Evolutionary conservation across 78 protist genomes (phyloP), one percentile per base, ranked within the genome.

Genomic region (Dictyostelium firmibasis): DNA sequence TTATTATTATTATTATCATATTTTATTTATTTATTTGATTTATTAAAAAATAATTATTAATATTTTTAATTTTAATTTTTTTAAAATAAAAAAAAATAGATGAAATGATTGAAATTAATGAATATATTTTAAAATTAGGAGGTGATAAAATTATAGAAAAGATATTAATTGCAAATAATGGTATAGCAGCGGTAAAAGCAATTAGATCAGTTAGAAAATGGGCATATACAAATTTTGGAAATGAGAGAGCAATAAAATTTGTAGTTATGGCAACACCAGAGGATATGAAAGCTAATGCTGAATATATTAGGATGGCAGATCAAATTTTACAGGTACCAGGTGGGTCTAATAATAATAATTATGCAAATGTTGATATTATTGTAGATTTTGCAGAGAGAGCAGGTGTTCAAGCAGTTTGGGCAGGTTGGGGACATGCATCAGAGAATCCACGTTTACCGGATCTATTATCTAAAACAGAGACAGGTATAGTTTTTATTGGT

Each of bases 361-460:
- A 98, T 91, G 99, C 99, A 75, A 99, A 99, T 88, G 99, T 99
- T 18, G 97, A 97, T 47, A 97, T 97, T 44, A 98, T 99, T 62
- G 98, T 98, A 33, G 98, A 97, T 81, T 86, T 96, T 33, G 99
- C 95, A 83, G 92, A 82, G 82, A 38, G 96, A 5, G 92, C 93
- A 16, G 79, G 74, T 1, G 93, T 97, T 9, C 97, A 98, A 23
- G 99, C 99, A 4, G 99, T 99, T 29, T 99, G 99, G 99, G 98
- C 99, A 0, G 99, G 99, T 9, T 99, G 99, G 99, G 99, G 99
- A 20, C 99, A 99, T 50, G 99, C 99, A 5, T 93, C 98, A 0
- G 99, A 99, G 86, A 99, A 99, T 81, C 99, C 99, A 8, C 79
- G 82, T 67, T 97, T 99, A 4, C 99, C 99, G n/a, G 89, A 85